Conservation (phyloP, 371 early-diverging fungal species). For the Lichtheimia ramosa region DNA sequence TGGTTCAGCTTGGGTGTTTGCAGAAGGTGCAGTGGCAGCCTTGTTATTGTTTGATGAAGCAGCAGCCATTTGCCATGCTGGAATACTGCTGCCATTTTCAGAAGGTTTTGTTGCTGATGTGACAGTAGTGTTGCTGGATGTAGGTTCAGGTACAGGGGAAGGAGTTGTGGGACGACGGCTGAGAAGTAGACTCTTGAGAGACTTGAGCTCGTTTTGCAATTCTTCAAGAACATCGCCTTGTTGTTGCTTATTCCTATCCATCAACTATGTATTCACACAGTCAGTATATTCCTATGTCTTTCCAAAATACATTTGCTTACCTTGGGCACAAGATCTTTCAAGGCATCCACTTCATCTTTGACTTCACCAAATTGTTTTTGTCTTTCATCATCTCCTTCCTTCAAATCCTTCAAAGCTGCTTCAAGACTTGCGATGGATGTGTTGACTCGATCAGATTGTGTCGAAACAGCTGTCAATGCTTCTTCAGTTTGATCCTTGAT, state of each 20-base stretch:
- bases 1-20: background rate
- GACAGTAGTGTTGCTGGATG: constrained; percentile 30
- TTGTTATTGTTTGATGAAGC: background rate
- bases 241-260: constrained; percentile 75
- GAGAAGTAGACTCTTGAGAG: constrained; percentile 82
- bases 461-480: constrained; percentile 70
- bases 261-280: constrained; percentile 42
- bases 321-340: constrained; percentile 79
- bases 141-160: constrained; percentile 23
- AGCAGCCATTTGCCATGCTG: constrained; percentile 79
- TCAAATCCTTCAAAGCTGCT: constrained; percentile 66
- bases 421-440: constrained; percentile 69
- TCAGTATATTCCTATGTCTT: background rate
- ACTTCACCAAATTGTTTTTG: constrained; percentile 73
- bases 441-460: constrained; percentile 74
- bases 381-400: constrained; percentile 68
- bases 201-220: constrained; percentile 90
- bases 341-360: constrained; percentile 74
- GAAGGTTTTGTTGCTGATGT: constrained; percentile 20
- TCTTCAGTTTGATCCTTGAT: constrained; percentile 67
- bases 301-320: constrained; percentile 28
- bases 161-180: constrained; percentile 62
- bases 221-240: constrained; percentile 74
- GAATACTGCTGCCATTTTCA: constrained; percentile 47
- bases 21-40: background rate